These are phyloP conservation scores for Monilinia aucupariae DNA, from an alignment of 2,329 filamentous ascomycete genomes.

Conservation along the genomic window DNA sequence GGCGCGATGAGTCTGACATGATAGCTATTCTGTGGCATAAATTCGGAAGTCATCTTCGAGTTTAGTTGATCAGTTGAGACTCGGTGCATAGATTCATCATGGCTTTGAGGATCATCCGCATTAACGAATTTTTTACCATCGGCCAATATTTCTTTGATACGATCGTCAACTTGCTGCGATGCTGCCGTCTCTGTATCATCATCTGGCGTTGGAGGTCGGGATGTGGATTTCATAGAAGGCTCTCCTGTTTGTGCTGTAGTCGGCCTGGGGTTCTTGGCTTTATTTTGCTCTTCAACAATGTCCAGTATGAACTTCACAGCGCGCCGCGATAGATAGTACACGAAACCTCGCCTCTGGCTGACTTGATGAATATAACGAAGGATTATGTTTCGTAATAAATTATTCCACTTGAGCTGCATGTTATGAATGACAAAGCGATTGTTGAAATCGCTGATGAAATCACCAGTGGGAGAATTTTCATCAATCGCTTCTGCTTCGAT, in stretches of 20 bases:
- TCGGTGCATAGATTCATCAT: constrained; percentile 36
- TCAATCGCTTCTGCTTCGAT: constrained; percentile 52
- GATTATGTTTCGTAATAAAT: constrained; percentile 89
- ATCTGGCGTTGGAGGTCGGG: constrained; percentile 24
- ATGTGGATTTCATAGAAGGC: constrained; percentile 22
- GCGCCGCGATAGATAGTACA: constrained; percentile 93
- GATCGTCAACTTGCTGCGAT: constrained; percentile 66
- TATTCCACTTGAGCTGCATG: constrained; percentile 97
- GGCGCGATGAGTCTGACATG: constrained; percentile 92
- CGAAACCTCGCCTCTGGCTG: constrained; percentile 88
- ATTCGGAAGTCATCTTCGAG: constrained; percentile 78
- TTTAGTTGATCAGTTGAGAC: constrained; percentile 56
- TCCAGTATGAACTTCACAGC: constrained; percentile 98
- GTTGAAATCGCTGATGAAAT: constrained; percentile 91
- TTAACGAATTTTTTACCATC: constrained; percentile 80
- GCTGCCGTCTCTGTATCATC: constrained; percentile 34
- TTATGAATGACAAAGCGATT: constrained; percentile 99
- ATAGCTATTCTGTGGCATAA: constrained; percentile 86
- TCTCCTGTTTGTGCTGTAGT: constrained; percentile 34
- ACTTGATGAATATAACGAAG: constrained; percentile 97
- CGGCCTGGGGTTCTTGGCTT: constrained; percentile 39
- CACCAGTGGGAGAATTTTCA: constrained; percentile 59
- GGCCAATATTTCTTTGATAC: constrained; percentile 76
- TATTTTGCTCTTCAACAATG: constrained; percentile 90
- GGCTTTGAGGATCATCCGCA: constrained; percentile 49